A percentile compares a stretch with the other conserved stretches of the same genome.
Evolutionary conservation across 2,329 filamentous ascomycete genomes (phyloP).

Genomic region (Colletotrichum cordylinicola): DNA sequence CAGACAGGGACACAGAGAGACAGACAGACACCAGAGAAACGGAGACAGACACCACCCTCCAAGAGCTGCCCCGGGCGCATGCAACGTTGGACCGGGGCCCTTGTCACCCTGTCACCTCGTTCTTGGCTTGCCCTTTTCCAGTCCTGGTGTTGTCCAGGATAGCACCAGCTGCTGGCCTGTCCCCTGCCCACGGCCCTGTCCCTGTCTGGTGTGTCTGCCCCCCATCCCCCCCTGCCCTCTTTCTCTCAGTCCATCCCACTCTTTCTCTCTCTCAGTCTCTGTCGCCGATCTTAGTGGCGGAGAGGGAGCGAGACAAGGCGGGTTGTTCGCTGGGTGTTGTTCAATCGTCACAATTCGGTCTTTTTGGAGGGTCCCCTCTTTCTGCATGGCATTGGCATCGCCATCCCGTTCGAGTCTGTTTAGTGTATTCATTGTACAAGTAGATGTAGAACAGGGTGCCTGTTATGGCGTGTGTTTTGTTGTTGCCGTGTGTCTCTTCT

Average conservation of each 20-base stretch:
- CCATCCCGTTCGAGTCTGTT: neutral
- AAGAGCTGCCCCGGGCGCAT: slow-evolving; percentile 15
- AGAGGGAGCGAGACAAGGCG: neutral
- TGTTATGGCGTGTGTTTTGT: neutral
- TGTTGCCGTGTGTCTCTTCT: neutral
- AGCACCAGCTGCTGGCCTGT: neutral
- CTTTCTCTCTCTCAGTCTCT: neutral
- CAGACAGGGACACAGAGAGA: neutral
- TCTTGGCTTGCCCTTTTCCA: neutral
- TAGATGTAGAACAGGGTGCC: no score
- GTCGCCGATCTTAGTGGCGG: neutral
- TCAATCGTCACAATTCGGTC: slow-evolving; percentile 10
- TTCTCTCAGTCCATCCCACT: neutral
- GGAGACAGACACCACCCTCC: neutral
- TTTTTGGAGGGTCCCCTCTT: neutral
- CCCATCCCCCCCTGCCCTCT: neutral
- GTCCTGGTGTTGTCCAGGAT: neutral
- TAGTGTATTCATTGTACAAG: neutral
- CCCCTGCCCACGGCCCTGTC: neutral
- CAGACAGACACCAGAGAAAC: neutral
- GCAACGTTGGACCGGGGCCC: slow-evolving; percentile 19
- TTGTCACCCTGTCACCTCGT: slow-evolving; percentile 7
- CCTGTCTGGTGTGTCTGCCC: neutral
- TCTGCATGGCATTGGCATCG: neutral
- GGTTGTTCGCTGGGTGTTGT: neutral